These are phyloP conservation scores for Hyphodiscus sp. DNA, from an alignment of 2,329 filamentous ascomycete species.

Conservation along the genomic window DNA sequence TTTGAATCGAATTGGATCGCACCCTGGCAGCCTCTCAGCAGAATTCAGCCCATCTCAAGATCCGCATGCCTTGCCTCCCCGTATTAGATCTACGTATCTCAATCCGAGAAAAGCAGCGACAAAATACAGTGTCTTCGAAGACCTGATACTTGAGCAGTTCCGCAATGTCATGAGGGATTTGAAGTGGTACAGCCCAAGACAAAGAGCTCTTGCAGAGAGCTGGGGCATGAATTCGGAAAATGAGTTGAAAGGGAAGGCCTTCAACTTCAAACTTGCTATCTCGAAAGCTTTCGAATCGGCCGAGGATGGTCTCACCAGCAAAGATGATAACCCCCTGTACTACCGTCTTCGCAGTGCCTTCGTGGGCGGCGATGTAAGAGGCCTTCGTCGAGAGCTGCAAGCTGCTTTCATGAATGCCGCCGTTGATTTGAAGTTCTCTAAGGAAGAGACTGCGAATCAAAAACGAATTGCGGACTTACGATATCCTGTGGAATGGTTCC, in stretches of 20 bases:
- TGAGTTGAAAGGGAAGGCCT: conserved; percentile 12
- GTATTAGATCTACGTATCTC: background rate
- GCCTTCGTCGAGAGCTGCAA: conserved; percentile 52
- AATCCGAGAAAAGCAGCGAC: background rate
- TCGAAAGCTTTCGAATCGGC: conserved; percentile 11
- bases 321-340: conserved; percentile 21
- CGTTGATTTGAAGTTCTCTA: conserved; percentile 49
- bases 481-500: conserved; percentile 91
- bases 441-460: conserved; percentile 41
- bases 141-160: conserved; percentile 4
- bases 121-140: conserved; percentile 14
- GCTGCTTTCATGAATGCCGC: conserved; percentile 62
- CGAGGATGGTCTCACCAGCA: conserved; percentile 4
- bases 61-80: background rate
- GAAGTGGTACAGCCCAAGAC: background rate
- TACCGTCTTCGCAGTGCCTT: conserved; percentile 50
- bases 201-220: background rate
- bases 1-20: background rate
- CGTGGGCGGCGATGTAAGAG: conserved; percentile 42
- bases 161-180: background rate
- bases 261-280: conserved; percentile 8
- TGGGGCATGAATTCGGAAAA: conserved; percentile 13
- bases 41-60: background rate
- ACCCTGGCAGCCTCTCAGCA: background rate
- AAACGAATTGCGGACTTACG: conserved; percentile 69